phyloP scores from a whole-genome alignment of 2,329 filamentous ascomycete species.

The Trichothecium roseum region DNA sequence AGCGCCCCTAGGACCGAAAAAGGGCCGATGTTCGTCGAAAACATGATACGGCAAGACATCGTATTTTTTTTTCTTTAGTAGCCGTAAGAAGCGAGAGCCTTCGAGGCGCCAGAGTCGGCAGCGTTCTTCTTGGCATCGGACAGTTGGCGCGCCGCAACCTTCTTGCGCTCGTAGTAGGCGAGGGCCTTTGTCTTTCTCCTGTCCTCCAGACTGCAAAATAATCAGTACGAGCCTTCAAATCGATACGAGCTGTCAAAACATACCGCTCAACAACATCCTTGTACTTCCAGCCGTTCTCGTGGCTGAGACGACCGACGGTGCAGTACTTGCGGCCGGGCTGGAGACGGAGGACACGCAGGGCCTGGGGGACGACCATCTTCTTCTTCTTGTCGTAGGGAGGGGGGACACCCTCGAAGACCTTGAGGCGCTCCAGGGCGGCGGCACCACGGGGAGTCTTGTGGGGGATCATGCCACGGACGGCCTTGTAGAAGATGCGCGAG shows the following conservation, averaged over 20 bases:
- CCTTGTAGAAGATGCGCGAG: constrained; percentile 99
- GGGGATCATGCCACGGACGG: constrained; percentile 98
- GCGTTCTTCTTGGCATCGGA: constrained; percentile 88
- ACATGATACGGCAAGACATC: background rate
- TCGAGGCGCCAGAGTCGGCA: constrained; percentile 49
- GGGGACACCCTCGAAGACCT: constrained; percentile 99
- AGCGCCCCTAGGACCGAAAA: too few relatives aligned
- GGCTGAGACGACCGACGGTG: constrained; percentile 93
- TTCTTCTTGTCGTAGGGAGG: constrained; percentile 99
- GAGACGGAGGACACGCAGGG: constrained; percentile 87
- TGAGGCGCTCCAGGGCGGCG: constrained; percentile 93
- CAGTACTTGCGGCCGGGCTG: constrained; percentile 99
- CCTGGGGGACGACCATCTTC: constrained; percentile 98
- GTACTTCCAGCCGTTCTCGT: constrained; percentile 99
- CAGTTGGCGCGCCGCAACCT: constrained; percentile 83
- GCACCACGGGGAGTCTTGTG: constrained; percentile 99
- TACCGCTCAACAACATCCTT: constrained; percentile 97
- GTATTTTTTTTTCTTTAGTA: constrained; percentile 51
- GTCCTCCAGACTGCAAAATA: constrained; percentile 75
- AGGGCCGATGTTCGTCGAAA: too few relatives aligned
- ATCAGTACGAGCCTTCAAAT: background rate
- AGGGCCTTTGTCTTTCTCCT: constrained; percentile 98
- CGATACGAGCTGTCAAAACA: constrained; percentile 28
- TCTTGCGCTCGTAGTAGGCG: constrained; percentile 99
- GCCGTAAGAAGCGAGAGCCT: constrained; percentile 81